Evolutionary conservation across 768 basidiomycete genomes (phyloP).

Genomic region (Boletus pseudo-olivaceus): DNA sequence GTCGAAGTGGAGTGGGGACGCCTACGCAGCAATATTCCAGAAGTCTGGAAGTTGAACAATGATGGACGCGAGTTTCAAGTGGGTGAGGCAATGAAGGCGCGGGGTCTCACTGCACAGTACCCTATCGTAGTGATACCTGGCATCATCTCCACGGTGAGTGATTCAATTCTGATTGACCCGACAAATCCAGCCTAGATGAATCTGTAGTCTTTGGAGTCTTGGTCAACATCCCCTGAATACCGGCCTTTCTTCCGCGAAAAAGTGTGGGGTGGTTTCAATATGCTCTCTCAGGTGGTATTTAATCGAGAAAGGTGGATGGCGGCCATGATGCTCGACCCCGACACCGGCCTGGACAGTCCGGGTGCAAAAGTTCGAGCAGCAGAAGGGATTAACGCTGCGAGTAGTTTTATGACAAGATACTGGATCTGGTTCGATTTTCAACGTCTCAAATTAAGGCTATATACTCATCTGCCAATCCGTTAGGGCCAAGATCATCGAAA

Average conservation of each 20-base stretch:
- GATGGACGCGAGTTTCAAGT: constrained; percentile 80
- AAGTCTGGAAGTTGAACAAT: constrained; percentile 76
- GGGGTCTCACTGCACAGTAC: constrained; percentile 64
- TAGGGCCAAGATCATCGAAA: constrained; percentile 92
- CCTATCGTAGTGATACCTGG: constrained; percentile 89
- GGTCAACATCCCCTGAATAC: constrained; percentile 86
- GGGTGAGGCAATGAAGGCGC: constrained; percentile 61
- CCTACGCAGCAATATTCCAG: constrained; percentile 66
- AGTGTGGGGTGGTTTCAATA: constrained; percentile 73
- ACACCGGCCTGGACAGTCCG: constrained; percentile 87
- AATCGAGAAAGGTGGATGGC: constrained; percentile 88
- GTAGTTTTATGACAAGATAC: constrained; percentile 83
- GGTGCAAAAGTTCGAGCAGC: constrained; percentile 86
- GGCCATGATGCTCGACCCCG: constrained; percentile 86
- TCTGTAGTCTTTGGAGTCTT: constrained; percentile 80
- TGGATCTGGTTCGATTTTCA: constrained; percentile 76
- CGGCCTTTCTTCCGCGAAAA: constrained; percentile 91
- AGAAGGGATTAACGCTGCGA: constrained; percentile 89
- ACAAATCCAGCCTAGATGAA: background rate
- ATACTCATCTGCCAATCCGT: background rate
- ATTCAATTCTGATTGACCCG: background rate
- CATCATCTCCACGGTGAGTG: constrained; percentile 77
- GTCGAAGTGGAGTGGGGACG: constrained; percentile 72
- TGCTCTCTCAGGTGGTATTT: constrained; percentile 80
- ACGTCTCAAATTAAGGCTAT: background rate